A percentile compares a stretch with the other conserved stretches of the same genome.
Evolutionary conservation across 495 filamentous ascomycete genomes (phyloP).

Genomic region (Clavariopsis aquatica): DNA sequence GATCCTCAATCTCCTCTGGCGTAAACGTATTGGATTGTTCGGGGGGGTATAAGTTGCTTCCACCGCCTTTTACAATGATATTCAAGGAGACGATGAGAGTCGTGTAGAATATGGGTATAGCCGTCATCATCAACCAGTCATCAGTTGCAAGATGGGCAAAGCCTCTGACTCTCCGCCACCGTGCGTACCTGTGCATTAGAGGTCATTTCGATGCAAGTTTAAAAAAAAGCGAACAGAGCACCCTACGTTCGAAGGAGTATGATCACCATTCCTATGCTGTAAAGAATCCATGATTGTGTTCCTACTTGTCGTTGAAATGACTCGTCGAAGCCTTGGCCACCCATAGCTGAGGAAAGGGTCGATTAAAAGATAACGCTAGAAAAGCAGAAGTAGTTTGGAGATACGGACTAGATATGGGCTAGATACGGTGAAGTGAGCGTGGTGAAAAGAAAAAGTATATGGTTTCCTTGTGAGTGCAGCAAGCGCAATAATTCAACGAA

Average conservation of each 20-base stretch:
- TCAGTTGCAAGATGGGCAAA: constrained; percentile 50
- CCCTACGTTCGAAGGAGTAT: constrained; percentile 34
- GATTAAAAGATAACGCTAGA: not conserved
- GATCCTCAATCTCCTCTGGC: constrained; percentile 46
- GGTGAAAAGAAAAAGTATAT: not conserved
- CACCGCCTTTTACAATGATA: constrained; percentile 54
- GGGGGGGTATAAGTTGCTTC: constrained; percentile 55
- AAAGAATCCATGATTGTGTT: constrained; percentile 35
- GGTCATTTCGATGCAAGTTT: not conserved
- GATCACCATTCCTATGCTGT: constrained; percentile 31
- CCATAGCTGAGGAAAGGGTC: constrained; percentile 1
- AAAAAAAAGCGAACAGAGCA: too few species aligned
- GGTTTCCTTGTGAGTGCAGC: not conserved
- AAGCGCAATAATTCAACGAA: not conserved
- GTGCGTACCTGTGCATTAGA: constrained; percentile 47
- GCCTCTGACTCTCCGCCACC: constrained; percentile 48
- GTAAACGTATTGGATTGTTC: constrained; percentile 50
- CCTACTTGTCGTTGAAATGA: constrained; percentile 32
- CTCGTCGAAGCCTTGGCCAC: constrained; percentile 27
- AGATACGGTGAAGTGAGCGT: not conserved
- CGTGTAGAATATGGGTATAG: constrained; percentile 50
- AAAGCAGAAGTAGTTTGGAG: not conserved
- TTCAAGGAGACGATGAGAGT: constrained; percentile 56
- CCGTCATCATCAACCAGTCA: constrained; percentile 57
- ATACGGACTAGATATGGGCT: not conserved